A percentile compares a stretch with the other conserved stretches of the same genome.
Conservation (phyloP, 192 early-diverging fungal genomes). For the Jimgerdemannia flammicorona region DNA sequence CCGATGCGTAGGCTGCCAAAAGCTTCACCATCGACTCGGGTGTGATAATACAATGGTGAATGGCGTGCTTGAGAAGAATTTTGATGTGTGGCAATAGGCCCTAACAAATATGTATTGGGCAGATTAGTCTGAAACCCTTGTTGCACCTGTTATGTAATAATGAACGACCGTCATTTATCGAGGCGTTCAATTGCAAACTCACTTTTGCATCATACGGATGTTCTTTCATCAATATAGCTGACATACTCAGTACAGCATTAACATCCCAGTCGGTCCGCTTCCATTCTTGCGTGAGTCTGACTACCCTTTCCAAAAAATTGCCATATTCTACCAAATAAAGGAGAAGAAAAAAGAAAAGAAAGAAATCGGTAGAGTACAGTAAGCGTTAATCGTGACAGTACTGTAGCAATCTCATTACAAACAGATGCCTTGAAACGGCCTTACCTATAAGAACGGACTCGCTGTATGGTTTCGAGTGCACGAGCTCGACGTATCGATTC, state of each 20-base stretch:
- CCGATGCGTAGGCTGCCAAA: conserved; percentile 35
- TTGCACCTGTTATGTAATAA: neutral
- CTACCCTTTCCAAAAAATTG: conserved; percentile 22
- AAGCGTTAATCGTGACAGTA: no score
- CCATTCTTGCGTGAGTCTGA: conserved; percentile 28
- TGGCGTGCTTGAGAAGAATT: conserved; percentile 38
- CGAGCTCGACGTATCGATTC: conserved; percentile 46
- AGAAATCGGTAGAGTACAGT: neutral
- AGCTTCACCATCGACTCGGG: conserved; percentile 38
- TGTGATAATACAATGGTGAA: conserved; percentile 35
- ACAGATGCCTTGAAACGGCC: neutral
- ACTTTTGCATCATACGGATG: conserved; percentile 44
- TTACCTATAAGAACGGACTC: conserved; percentile 40
- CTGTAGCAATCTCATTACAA: no score
- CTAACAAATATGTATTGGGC: conserved; percentile 12
- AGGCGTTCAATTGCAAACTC: conserved; percentile 1
- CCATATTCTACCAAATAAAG: conserved; percentile 18
- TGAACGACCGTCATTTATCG: no score
- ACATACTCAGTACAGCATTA: conserved; percentile 43
- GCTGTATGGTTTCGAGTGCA: conserved; percentile 44
- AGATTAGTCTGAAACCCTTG: neutral
- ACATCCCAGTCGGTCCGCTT: conserved; percentile 44
- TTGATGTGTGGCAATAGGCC: conserved; percentile 33
- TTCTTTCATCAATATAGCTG: conserved; percentile 43
- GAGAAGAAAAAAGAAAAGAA: neutral